A percentile compares a stretch with the other conserved stretches of the same genome.
phyloP scores from a whole-genome alignment of 1,284 basidiomycete species.

The Leccinum pachyderme region DNA sequence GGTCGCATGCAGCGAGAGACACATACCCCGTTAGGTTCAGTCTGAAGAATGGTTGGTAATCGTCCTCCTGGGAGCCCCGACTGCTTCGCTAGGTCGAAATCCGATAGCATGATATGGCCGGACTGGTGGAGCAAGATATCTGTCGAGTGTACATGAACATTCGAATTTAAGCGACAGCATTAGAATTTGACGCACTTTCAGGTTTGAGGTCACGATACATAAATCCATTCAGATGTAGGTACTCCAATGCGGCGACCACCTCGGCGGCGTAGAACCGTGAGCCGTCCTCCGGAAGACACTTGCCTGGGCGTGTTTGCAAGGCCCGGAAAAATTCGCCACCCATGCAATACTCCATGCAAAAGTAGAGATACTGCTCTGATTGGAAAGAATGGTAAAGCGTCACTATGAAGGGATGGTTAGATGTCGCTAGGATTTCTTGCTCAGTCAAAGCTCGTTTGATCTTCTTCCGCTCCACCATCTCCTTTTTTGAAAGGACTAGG shows the following conservation, averaged over 20 bases:
- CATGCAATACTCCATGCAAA: slow-evolving; percentile 99
- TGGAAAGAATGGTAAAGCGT: slow-evolving; percentile 98
- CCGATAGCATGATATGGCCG: slow-evolving; percentile 98
- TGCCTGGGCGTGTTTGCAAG: slow-evolving; percentile 90
- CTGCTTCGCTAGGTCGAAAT: slow-evolving; percentile 98
- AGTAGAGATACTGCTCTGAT: slow-evolving; percentile 95
- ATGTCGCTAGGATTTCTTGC: slow-evolving; percentile 94
- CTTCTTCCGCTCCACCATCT: slow-evolving; percentile 98
- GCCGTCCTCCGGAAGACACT: slow-evolving; percentile 93
- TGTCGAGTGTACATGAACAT: slow-evolving; percentile 36
- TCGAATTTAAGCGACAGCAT: not conserved
- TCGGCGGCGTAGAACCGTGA: slow-evolving; percentile 98
- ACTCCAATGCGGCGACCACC: slow-evolving; percentile 96
- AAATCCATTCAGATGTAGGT: slow-evolving; percentile 98
- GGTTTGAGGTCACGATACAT: slow-evolving; percentile 99
- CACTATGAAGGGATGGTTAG: slow-evolving; percentile 98
- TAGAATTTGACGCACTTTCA: slow-evolving; percentile 73
- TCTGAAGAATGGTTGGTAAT: slow-evolving; percentile 88
- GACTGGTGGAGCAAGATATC: slow-evolving; percentile 98
- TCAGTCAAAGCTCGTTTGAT: slow-evolving; percentile 96
- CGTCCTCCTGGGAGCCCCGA: slow-evolving; percentile 83
- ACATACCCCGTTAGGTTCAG: slow-evolving; percentile 83
- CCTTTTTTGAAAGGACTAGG: slow-evolving; percentile 91
- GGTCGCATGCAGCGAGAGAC: slow-evolving; percentile 14
- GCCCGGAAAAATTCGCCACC: slow-evolving; percentile 99